Conservation (phyloP, 2,329 filamentous ascomycete genomes). For the Thermomyces lanuginosus region DNA sequence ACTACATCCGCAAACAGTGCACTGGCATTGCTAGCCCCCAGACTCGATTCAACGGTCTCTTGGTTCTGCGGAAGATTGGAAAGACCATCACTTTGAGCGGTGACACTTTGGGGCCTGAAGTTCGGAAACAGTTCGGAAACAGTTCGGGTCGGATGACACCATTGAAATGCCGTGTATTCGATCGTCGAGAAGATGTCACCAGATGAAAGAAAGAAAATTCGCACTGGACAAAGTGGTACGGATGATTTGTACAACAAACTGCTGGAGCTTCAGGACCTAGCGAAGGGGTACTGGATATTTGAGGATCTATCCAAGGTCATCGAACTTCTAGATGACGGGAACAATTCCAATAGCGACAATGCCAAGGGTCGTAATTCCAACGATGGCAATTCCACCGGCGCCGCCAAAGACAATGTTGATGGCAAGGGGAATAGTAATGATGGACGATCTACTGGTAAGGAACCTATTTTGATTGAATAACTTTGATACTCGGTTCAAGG, state of each 20-base stretch:
- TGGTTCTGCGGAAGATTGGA: conserved; percentile 9
- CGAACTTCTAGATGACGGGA: too few species aligned
- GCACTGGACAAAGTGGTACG: conserved; percentile 1
- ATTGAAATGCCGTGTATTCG: conserved; percentile 8
- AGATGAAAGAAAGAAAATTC: conserved; percentile 4
- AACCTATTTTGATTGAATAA: too few species aligned
- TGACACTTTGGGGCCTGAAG: conserved; percentile 6
- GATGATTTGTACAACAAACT: conserved; percentile 4
- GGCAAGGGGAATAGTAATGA: too few species aligned
- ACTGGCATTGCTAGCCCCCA: conserved; percentile 1
- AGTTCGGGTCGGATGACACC: neutral
- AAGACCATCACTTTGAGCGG: conserved; percentile 8
- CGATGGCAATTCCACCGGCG: too few species aligned
- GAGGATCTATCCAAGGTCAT: too few species aligned
- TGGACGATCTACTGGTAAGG: too few species aligned
- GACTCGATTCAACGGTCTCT: conserved; percentile 9
- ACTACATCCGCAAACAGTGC: conserved; percentile 5
- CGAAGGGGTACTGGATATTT: neutral
- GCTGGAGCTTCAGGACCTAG: conserved; percentile 5
- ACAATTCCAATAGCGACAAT: too few species aligned
- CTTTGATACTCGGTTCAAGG: too few species aligned
- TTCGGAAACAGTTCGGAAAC: conserved; percentile 7
- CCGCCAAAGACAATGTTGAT: too few species aligned
- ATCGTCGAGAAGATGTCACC: conserved; percentile 6
- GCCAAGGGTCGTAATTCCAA: too few species aligned